Conservation (phyloP, 2,329 filamentous ascomycete species). For the Chrysosporium keratinophilum region DNA sequence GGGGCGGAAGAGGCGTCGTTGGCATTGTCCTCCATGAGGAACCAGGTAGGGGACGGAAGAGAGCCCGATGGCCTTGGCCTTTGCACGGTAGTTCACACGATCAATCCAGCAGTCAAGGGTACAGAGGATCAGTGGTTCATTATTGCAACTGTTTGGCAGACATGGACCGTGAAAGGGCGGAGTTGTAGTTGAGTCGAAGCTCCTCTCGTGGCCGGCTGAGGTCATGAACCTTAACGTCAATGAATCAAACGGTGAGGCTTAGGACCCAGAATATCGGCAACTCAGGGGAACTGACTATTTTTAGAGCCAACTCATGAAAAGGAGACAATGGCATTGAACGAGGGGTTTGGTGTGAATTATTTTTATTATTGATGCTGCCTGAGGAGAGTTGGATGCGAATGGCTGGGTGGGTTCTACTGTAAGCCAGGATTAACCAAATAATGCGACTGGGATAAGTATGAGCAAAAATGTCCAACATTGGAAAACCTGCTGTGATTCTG, state of each 20-base stretch:
- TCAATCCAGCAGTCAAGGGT: not conserved
- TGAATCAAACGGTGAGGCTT: not conserved
- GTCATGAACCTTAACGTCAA: slow-evolving; percentile 3
- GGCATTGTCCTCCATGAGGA: slow-evolving; percentile 28
- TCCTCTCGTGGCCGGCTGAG: not conserved
- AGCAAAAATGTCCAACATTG: too few species aligned
- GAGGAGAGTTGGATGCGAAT: too few species aligned
- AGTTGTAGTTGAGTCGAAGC: not conserved
- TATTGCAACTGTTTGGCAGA: not conserved
- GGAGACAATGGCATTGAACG: too few species aligned
- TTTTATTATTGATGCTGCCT: too few species aligned
- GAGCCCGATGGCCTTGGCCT: not conserved
- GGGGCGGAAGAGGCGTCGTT: slow-evolving; percentile 22
- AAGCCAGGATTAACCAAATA: too few species aligned
- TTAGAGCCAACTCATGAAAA: not conserved
- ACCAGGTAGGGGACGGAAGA: not conserved
- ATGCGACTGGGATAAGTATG: too few species aligned
- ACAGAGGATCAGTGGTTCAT: not conserved
- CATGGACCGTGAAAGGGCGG: not conserved
- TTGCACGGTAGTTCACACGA: not conserved
- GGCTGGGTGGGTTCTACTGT: too few species aligned
- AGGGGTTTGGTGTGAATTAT: too few species aligned
- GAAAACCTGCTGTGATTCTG: too few species aligned
- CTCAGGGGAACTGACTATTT: not conserved
- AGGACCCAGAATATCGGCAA: not conserved